Base-by-base conservation (phyloP, 164 flowering plant species). In the Tetracentron sinense region DNA sequence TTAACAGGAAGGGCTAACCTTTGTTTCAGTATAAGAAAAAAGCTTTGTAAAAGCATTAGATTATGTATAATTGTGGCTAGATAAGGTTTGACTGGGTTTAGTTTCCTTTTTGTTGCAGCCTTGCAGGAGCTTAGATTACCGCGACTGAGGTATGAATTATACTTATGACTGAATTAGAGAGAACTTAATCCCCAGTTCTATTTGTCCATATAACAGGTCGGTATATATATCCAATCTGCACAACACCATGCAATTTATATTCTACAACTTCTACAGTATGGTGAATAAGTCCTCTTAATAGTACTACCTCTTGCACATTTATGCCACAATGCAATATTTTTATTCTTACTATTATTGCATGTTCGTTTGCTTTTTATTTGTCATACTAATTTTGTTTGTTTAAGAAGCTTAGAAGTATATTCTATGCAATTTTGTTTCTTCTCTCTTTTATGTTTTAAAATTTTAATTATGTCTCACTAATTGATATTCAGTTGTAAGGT, bases 41-140 rank as follows among this genome's bases (percentile, higher is more conserved):
- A 22, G 19, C 38, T 19, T 12, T 25, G 23, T 30, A 60, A 31
- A 65, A n/a, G n/a, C n/a, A n/a, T n/a, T n/a, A n/a, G n/a, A n/a
- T 54, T 22, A 56, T 26, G 5, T 59, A 10, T 31, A 48, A 42
- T 14, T 20, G 51, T 54, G 27, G 49, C 1, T 29, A 16, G 28
- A 44, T 47, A 27, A 56, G 57, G 33, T 54, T n/a, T 63, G 52
- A 47, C n/a, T n/a, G n/a, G 42, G 10, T 42, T 23, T 7, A 23
- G 25, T 26, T n/a, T 27, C 22, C 29, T 47, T 23, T 14, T 28
- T 49, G n/a, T n/a, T n/a, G n/a, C n/a, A n/a, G n/a, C n/a, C n/a
- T 20, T 33, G 54, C 31, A 28, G 61, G 47, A 65, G 35, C 22
- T 46, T 44, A 20, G n/a, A 44, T 23, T 59, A 59, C 10, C 42